Percentiles rank a stretch among this genome's conserved stretches.
These are phyloP conservation scores for Groenewaldozyma sp. DNA, from an alignment of 1,139 yeast genomes.

Conservation along the genomic window DNA sequence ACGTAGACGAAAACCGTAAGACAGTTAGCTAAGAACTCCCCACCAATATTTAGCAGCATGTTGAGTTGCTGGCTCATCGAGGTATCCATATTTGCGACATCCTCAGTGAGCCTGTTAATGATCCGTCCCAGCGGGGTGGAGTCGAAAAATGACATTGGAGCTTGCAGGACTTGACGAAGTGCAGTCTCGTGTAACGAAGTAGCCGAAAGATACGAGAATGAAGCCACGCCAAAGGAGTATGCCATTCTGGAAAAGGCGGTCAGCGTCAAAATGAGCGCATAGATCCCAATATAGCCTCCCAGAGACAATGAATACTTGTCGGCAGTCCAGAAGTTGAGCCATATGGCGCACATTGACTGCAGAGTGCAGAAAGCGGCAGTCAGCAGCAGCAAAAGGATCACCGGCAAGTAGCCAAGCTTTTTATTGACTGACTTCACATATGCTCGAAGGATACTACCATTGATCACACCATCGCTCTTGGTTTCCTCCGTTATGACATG, in stretches of 20 bases:
- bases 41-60: conserved; percentile 18
- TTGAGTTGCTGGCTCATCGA: conserved; percentile 32
- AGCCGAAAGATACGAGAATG: conserved; percentile 21
- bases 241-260: conserved; percentile 1
- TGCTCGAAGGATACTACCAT: conserved; percentile 5
- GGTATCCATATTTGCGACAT: conserved; percentile 70
- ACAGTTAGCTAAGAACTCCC: conserved; percentile 17
- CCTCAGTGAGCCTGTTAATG: conserved; percentile 59
- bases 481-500: conserved; percentile 8
- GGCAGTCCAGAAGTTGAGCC: conserved; percentile 75
- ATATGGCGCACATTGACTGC: conserved; percentile 30
- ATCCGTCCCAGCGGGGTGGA: conserved; percentile 50
- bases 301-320: conserved; percentile 39
- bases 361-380: conserved; percentile 3
- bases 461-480: conserved; percentile 9
- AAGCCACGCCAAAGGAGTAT: neutral
- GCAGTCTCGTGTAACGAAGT: conserved; percentile 31
- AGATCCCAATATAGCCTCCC: conserved; percentile 58
- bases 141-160: conserved; percentile 47
- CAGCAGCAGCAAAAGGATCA: conserved; percentile 2
- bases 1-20: conserved; percentile 24
- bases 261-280: conserved; percentile 37
- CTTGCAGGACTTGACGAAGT: conserved; percentile 43
- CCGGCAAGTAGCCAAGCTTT: conserved; percentile 4
- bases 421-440: conserved; percentile 10